Base-by-base conservation (phyloP, 176 grass and related monocot genomes). In the Poa pratensis region DNA sequence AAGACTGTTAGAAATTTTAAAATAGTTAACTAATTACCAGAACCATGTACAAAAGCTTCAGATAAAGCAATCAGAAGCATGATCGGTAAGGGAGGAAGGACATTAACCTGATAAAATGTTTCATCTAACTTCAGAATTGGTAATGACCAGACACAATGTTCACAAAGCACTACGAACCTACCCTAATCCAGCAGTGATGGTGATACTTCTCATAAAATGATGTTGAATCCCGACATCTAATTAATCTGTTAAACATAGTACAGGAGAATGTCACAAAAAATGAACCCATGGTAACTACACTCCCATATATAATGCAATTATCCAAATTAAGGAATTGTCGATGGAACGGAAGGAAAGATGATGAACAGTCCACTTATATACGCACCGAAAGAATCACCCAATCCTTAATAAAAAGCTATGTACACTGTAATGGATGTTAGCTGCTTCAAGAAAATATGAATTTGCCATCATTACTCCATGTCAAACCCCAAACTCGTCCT, bases 361-460 rank as follows among this genome's bases (percentile, higher is more conserved):
- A 1, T 30, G 11, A 63, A 63, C 19, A 22, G 16, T 27, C 0
- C 76, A 63, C 37, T 35, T 40, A 52, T 45, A 37, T 9, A 65
- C 10, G 15, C 2, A 3, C 0, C 0, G 24, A 22, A 43, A n/a
- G 34, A 18, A 35, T 67, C 45, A 85, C 12, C 3, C 7, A 71
- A 39, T 15, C 27, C 32, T 58, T 76, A n/a, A 64, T 17, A 75
- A 75, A 23, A 45, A 71, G 23, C 58, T 70, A 59, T 65, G 63
- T 75, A 35, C 16, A 23, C 12, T 1, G 79, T 60, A 32, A 83
- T 78, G 28, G 49, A 86, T 51, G 80, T 27, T 75, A 64, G 35
- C 90, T 89, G 58, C 96, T 96, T 77, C 93, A 91, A 22, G 91
- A 94, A 86, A 94, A 96, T 89, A 99, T 77, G 22, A 83, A 89